These are phyloP conservation scores for Fusarium sp. DNA, from an alignment of 2,329 filamentous ascomycete species.

Conservation along the genomic window DNA sequence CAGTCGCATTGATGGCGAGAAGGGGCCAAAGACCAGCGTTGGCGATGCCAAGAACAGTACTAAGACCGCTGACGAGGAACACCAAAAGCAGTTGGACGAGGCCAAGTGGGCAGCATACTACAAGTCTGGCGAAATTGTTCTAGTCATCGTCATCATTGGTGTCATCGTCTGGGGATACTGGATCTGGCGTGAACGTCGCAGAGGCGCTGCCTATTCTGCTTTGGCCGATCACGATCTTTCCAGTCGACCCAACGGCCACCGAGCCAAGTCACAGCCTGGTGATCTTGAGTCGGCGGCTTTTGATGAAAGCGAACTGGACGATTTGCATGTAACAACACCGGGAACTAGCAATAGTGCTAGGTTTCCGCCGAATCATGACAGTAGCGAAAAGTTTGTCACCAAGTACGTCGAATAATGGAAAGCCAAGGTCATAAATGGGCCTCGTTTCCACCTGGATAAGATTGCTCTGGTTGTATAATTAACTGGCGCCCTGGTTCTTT, in stretches of 20 bases:
- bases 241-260: conserved; percentile 56
- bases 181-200: conserved; percentile 70
- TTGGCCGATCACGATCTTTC: conserved; percentile 52
- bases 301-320: conserved; percentile 72
- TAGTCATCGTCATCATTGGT: conserved; percentile 81
- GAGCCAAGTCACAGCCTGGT: conserved; percentile 55
- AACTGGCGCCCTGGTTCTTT: conserved; percentile 27
- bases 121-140: conserved; percentile 84
- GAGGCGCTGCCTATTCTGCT: conserved; percentile 63
- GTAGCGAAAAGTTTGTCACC: conserved; percentile 46
- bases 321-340: conserved; percentile 63
- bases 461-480: conserved; percentile 1
- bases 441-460: background rate
- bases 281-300: conserved; percentile 73
- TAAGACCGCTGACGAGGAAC: conserved; percentile 62
- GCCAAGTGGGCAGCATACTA: conserved; percentile 91
- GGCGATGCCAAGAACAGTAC: conserved; percentile 69
- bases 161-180: conserved; percentile 79
- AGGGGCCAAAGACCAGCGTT: conserved; percentile 79
- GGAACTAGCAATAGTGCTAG: conserved; percentile 53
- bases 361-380: conserved; percentile 67
- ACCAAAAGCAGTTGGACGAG: conserved; percentile 77
- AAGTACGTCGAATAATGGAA: conserved; percentile 27
- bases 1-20: conserved; percentile 85
- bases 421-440: background rate